Base-by-base conservation (phyloP, 768 basidiomycete species). In the Collybia mongolica region DNA sequence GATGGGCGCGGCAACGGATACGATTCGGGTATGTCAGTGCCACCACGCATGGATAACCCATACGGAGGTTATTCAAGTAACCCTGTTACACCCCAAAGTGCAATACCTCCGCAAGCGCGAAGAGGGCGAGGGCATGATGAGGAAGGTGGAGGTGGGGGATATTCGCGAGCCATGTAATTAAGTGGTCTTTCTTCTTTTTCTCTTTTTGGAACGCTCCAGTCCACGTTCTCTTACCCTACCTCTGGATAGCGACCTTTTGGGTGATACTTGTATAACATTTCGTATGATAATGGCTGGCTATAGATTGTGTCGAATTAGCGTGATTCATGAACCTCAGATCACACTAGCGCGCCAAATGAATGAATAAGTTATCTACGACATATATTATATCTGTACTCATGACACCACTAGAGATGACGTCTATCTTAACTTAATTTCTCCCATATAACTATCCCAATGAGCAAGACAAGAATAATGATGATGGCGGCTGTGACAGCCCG, bases 401-500 rank as follows among this genome's bases (percentile, higher is more conserved):
- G 42, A 49, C 17, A 38, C n/a, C 17, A 38, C 28, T 40, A 6
- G 46, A 46, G 15, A 39, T 15, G 20, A 19, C 40, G 54, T 24
- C 41, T 46, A 35, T 58, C 39, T 56, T 64, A 77, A 56, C 73
- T 75, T 47, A 83, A 68, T 65, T 95, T 95, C 63, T 82, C 82
- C 83, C 88, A 93, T 6, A 90, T 65, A 48, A 96, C 86, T 56
- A 94, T 74, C 20, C 72, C 72, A 55, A 98, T 95, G 43, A 98
- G 81, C 2, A 94, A 63, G 44, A 96, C 72, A 29, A 98, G 86
- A 23, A 98, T 82, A 49, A 75, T 71, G 50, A 99, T 87, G 59
- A 98, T 98, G 36, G 81, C 87, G 35, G 71, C 88, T 5, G 94
- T 98, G 42, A 97, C 79, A 42, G 90, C 79, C 46, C 91, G 87